Conservation (phyloP, 176 grass and related monocot genomes). For the Tuctoria greenei region DNA sequence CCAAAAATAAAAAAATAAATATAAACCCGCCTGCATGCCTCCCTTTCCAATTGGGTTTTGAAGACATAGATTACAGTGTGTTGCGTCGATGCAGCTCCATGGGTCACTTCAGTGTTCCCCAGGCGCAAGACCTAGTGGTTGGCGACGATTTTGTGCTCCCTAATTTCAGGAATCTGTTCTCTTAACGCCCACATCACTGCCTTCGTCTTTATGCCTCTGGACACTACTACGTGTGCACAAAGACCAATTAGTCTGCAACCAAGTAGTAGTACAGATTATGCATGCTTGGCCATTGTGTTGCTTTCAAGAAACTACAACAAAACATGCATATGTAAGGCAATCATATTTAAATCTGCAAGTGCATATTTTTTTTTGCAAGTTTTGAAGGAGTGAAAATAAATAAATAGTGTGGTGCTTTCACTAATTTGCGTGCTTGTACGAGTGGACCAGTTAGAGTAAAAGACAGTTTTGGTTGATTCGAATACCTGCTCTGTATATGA, state of each 20-base stretch:
- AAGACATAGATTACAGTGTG: slow-evolving; percentile 18
- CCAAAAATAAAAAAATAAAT: not conserved
- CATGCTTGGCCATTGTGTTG: slow-evolving; percentile 25
- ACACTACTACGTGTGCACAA: slow-evolving; percentile 38
- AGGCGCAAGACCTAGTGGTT: slow-evolving; percentile 52
- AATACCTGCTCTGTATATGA: slow-evolving; percentile 42
- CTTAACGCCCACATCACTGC: slow-evolving; percentile 64
- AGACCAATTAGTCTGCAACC: slow-evolving; percentile 39
- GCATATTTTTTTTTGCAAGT: not conserved
- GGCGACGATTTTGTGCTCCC: slow-evolving; percentile 52
- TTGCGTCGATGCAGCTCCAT: slow-evolving; percentile 17
- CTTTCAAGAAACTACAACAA: slow-evolving; percentile 5
- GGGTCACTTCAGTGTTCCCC: slow-evolving; percentile 73
- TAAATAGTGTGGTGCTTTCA: not conserved
- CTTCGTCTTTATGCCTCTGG: slow-evolving; percentile 49
- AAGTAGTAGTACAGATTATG: slow-evolving; percentile 30
- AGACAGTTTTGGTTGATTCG: slow-evolving; percentile 28
- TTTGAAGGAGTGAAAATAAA: not conserved
- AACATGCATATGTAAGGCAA: not conserved
- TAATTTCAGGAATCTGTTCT: slow-evolving; percentile 78
- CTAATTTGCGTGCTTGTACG: not conserved
- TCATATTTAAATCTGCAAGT: not conserved
- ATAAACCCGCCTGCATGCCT: not conserved
- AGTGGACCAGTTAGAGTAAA: slow-evolving; percentile 6
- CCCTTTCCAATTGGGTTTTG: slow-evolving; percentile 35